phyloP scores from a whole-genome alignment of 305 asterid genomes.

The Ruellia speciosa region DNA sequence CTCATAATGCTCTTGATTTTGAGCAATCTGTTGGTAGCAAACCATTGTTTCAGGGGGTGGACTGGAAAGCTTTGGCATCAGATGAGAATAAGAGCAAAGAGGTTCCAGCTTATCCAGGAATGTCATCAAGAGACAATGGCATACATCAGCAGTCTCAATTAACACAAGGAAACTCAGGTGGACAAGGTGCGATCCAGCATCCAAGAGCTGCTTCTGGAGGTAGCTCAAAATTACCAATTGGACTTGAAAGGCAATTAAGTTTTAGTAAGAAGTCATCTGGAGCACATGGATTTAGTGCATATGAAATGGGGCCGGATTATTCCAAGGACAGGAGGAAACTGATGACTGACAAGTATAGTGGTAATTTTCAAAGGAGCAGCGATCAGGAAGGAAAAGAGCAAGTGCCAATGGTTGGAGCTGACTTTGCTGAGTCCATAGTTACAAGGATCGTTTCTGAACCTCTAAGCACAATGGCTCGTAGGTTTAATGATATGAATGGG shows the following conservation, averaged over 20 bases:
- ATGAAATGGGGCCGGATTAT: slow-evolving; percentile 46
- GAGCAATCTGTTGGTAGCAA: slow-evolving; percentile 89
- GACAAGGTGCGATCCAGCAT: slow-evolving; percentile 38
- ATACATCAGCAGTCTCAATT: slow-evolving; percentile 40
- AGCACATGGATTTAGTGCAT: slow-evolving; percentile 47
- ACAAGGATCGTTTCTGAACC: slow-evolving; percentile 81
- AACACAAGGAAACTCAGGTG: slow-evolving; percentile 48
- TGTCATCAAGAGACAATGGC: slow-evolving; percentile 46
- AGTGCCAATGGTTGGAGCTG: slow-evolving; percentile 41
- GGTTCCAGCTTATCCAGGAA: slow-evolving; percentile 34
- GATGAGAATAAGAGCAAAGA: slow-evolving; percentile 61
- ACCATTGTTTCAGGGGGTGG: slow-evolving; percentile 89
- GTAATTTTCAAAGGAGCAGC: not conserved
- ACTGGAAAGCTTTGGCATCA: slow-evolving; percentile 82
- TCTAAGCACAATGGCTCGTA: slow-evolving; percentile 42
- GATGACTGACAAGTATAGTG: slow-evolving; percentile 44
- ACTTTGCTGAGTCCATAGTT: slow-evolving; percentile 66
- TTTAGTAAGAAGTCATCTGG: slow-evolving; percentile 36
- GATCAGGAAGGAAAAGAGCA: slow-evolving; percentile 42
- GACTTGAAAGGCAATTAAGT: slow-evolving; percentile 55
- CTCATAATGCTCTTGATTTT: slow-evolving; percentile 57
- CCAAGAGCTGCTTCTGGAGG: slow-evolving; percentile 33
- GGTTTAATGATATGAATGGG: slow-evolving; percentile 51
- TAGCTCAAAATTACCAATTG: slow-evolving; percentile 43
- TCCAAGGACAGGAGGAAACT: slow-evolving; percentile 53